Base-by-base conservation (phyloP, 2,329 filamentous ascomycete genomes). In the Aspergillus novofumigatus region DNA sequence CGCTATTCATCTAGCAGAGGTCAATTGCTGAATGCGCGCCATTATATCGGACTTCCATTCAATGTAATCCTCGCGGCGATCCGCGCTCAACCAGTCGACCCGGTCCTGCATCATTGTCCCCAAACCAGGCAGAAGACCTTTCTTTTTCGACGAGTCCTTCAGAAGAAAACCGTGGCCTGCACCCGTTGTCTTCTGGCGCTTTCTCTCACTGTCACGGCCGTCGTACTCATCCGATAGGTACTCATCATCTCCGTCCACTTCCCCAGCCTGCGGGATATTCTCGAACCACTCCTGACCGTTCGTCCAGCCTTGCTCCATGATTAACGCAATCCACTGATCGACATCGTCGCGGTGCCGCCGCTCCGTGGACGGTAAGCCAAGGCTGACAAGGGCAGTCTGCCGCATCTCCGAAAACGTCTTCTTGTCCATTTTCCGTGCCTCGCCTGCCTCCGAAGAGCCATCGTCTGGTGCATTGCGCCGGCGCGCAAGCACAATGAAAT, bases 241-340 rank as follows among this genome's bases (percentile, higher is more conserved):
- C n/a, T 69, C 66, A 4, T 66, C 70, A 45, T 75, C 72, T 1
- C 67, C 70, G 42, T 71, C 67, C 9, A 73, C 57, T 25, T 70
- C 72, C 3, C 66, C 73, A 7, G 72, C 73, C 60, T 65, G 65
- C 7, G 76, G 75, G 47, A 80, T 79, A 61, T 89, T 85, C 28
- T 80, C 74, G 58, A 89, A 90, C 88, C 88, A 91, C 65, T 90
- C 86, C 52, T 81, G 70, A 3, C 70, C 87, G 80, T 83, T 79
- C 20, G 81, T 74, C 77, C 79, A 83, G 1, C 70, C 70, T 23
- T 75, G 71, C 21, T 72, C 68, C 61, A 74, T 81, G 45, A 89
- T 80, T 56, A 83, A 75, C 21, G 81, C 72, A 57, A 89, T 80
- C 60, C 87, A 88, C 2, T 76, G 74, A 58, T 89, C 84, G 41